phyloP scores from a whole-genome alignment of 345 rosid genomes.

The Corymbia maculata region DNA sequence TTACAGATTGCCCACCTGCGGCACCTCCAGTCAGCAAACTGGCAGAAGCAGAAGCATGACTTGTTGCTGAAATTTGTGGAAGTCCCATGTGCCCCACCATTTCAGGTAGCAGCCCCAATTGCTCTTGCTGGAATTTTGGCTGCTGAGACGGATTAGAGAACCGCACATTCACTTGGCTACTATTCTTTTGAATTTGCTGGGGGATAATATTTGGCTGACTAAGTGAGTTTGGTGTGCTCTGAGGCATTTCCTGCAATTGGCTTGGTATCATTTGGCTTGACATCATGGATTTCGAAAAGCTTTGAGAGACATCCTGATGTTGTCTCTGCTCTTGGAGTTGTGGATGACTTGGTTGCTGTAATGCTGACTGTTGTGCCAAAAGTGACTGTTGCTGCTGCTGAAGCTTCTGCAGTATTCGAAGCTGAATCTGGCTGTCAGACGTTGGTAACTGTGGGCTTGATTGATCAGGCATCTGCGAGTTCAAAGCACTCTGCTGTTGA shows the following conservation, averaged over 20 bases:
- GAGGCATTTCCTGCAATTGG: slow-evolving; percentile 39
- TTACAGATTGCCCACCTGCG: slow-evolving; percentile 34
- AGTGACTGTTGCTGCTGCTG: slow-evolving; percentile 55
- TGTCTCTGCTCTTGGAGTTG: slow-evolving; percentile 44
- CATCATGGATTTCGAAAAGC: slow-evolving; percentile 32
- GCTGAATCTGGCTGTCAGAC: slow-evolving; percentile 45
- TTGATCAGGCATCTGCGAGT: slow-evolving; percentile 35
- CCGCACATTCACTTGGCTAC: slow-evolving; percentile 19
- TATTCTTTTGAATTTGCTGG: slow-evolving; percentile 31
- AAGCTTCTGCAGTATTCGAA: slow-evolving; percentile 71
- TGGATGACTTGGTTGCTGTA: slow-evolving; percentile 35
- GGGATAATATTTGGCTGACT: slow-evolving; percentile 25
- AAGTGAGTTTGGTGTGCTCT: slow-evolving; percentile 13
- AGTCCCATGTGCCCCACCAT: slow-evolving; percentile 24
- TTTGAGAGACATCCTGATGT: slow-evolving; percentile 37
- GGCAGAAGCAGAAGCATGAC: slow-evolving; percentile 18
- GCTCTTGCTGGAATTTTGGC: slow-evolving; percentile 32
- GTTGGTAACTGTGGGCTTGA: slow-evolving; percentile 30
- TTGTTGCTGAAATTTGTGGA: slow-evolving; percentile 9
- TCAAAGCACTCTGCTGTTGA: slow-evolving; percentile 30
- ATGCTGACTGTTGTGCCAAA: slow-evolving; percentile 30
- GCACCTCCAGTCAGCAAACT: slow-evolving; percentile 19
- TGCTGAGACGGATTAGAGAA: slow-evolving; percentile 27
- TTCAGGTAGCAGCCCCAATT: slow-evolving; percentile 26
- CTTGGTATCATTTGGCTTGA: slow-evolving; percentile 23